phyloP scores from a whole-genome alignment of 495 filamentous ascomycete species.

The Viridothelium virens region DNA sequence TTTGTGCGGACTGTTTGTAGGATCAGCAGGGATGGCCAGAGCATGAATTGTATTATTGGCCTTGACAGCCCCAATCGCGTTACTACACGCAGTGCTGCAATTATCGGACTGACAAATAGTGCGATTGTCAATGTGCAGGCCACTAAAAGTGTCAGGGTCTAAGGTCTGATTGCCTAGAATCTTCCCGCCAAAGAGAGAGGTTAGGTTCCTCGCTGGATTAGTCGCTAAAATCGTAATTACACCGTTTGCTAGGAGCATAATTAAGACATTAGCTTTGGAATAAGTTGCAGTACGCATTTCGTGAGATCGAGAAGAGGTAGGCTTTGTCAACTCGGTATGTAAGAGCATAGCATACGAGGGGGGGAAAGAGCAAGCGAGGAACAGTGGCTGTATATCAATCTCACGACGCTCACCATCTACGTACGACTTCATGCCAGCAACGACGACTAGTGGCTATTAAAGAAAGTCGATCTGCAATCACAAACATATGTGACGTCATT shows the following conservation, averaged over 20 bases:
- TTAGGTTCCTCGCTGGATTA: not conserved
- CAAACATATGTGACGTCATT: too few relatives aligned
- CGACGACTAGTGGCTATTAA: too few relatives aligned
- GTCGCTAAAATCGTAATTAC: not conserved
- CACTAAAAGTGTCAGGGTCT: not conserved
- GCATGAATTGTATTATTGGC: not conserved
- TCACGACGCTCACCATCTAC: too few relatives aligned
- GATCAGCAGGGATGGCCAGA: not conserved
- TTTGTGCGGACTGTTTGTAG: not conserved
- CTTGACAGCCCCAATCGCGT: not conserved
- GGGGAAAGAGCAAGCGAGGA: not conserved
- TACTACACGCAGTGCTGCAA: not conserved
- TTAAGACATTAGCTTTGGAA: not conserved
- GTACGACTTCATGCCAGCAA: too few relatives aligned
- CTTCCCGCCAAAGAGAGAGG: not conserved
- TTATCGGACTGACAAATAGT: not conserved
- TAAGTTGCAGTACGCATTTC: not conserved
- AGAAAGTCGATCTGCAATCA: too few relatives aligned
- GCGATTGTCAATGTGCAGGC: not conserved
- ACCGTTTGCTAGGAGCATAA: not conserved
- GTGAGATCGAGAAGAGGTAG: not conserved
- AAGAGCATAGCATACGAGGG: not conserved
- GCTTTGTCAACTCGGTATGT: not conserved
- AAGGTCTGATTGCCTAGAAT: not conserved
- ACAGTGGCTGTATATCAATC: not conserved